Base-by-base conservation (phyloP, 176 grass and related monocot species). In the Oryza meyeriana region DNA sequence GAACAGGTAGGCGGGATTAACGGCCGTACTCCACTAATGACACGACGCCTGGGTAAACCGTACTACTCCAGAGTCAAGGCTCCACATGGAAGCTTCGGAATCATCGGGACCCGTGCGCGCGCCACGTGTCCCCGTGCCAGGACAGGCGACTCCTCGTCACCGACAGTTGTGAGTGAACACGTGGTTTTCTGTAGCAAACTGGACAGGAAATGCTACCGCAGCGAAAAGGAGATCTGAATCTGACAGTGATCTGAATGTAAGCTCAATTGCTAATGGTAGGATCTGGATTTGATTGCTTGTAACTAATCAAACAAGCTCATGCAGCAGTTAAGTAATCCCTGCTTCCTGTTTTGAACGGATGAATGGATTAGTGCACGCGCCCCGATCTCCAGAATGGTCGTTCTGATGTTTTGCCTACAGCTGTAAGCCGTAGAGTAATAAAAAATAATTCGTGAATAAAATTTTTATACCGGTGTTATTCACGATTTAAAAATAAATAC, bases 21-120 rank as follows among this genome's bases (percentile, higher is more conserved):
- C 12, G 8, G 4, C 45, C n/a, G n/a, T n/a, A n/a, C n/a, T n/a
- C n/a, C n/a, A n/a, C n/a, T n/a, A 4, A 26, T 14, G 24, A 41
- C 58, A 42, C 58, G 74, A 78, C 42, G 42, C 30, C 16, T 58
- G 12, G 32, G 59, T 12, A 20, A 40, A 27, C 44, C 42, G n/a
- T n/a, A n/a, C n/a, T 38, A 8, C 4, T 3, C 24, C 32, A 3
- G 39, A 25, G 76, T 70, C 76, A 88, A 69, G 57, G 22, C 71
- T 35, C 71, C 87, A 85, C 82, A 76, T 89, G 82, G 87, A 80
- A 64, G 82, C 76, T 64, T 76, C 82, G 0, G 39, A 76, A 61
- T 57, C 41, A n/a, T 69, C n/a, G 45, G 35, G 14, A 45, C 18
- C 78, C 71, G 14, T n/a, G 62, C 35, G 28, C 3, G 0, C 12